A percentile compares a stretch with the other conserved stretches of the same genome.
These are phyloP conservation scores for Albugo candida DNA, from an alignment of 352 stramenopile species.

Conservation along the genomic window DNA sequence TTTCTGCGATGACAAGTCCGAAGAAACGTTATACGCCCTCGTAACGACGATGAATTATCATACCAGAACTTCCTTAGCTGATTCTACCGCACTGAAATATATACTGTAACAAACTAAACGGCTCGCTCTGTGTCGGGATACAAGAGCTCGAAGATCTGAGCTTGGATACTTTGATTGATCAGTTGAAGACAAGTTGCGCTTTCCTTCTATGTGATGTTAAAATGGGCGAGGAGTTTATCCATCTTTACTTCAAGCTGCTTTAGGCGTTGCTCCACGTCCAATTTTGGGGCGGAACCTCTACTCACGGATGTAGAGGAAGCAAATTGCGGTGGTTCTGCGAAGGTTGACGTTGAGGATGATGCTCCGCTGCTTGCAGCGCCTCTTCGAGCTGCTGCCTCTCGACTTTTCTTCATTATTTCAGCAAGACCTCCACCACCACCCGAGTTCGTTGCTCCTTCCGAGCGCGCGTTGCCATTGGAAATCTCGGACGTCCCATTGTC, in stretches of 20 bases:
- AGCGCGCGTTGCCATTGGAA: background rate
- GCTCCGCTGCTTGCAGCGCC: conserved; percentile 1
- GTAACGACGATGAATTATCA: too few species aligned
- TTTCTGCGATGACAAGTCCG: too few species aligned
- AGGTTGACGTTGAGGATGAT: too few species aligned
- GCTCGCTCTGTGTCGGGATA: too few species aligned
- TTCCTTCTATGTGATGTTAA: conserved; percentile 39
- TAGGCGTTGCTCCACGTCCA: conserved; percentile 34
- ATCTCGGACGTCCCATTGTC: conserved; percentile 7
- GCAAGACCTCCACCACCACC: conserved; percentile 43
- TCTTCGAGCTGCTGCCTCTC: conserved; percentile 54
- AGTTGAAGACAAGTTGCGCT: background rate
- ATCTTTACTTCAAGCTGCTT: conserved; percentile 68
- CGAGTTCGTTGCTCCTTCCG: background rate
- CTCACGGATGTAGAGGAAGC: background rate
- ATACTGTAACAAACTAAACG: too few species aligned
- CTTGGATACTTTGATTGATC: too few species aligned
- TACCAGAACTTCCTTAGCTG: too few species aligned
- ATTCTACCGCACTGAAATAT: too few species aligned
- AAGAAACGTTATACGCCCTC: too few species aligned
- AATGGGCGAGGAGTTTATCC: conserved; percentile 77
- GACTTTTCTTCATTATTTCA: conserved; percentile 82
- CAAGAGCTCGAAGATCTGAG: too few species aligned
- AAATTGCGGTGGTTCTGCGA: background rate
- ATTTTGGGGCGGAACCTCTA: conserved; percentile 1